Evolutionary conservation across 306 rosid species (phyloP), one percentile per base, ranked within the genome.

Genomic region (Erythrophleum fordii): DNA sequence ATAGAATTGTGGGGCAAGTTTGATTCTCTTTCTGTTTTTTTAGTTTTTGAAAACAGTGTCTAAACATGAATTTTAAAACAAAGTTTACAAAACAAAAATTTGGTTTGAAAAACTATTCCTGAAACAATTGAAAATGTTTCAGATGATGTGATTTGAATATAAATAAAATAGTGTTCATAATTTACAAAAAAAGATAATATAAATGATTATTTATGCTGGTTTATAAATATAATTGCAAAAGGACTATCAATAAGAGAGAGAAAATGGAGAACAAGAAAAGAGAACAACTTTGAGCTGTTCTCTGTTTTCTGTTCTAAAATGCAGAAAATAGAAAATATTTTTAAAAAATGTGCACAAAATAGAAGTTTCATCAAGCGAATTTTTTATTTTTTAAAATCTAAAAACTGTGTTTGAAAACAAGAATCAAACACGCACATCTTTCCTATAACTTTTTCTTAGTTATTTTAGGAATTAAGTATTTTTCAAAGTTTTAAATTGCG

Each of bases 361-460:
- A 11, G 1, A 1, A 9, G 49, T 41, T 9, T 31, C 16, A 45
- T 45, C 3, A 9, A 45, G 3, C 51, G 11, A 12, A 14, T 3
- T 49, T 16, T 14, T 1, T 0, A 3, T 49, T 49, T 49, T 3
- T 49, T 1, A 49, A 49, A 49, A 49, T 1, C 52, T 11, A 4
- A 46, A 44, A 44, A 13, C 52, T 13, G 55, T 49, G 16, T 49
- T 0, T 49, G 20, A 17, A 14, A 49, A 49, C 8, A 17, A 16
- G 20, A 49, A 49, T 49, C 55, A 49, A 49, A 49, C 18, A 14
- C 2, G 55, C 22, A 3, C 22, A 3, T 49, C 37, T 69, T 59
- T 77, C 53, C 22, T 79, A 75, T 52, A 52, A 41, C 39, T 31
- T 48, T 37, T 68, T 64, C 23, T 70, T 53, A 44, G 78, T 74